phyloP scores from a whole-genome alignment of 495 filamentous ascomycete species.

The Trichocladium uniseriatum region DNA sequence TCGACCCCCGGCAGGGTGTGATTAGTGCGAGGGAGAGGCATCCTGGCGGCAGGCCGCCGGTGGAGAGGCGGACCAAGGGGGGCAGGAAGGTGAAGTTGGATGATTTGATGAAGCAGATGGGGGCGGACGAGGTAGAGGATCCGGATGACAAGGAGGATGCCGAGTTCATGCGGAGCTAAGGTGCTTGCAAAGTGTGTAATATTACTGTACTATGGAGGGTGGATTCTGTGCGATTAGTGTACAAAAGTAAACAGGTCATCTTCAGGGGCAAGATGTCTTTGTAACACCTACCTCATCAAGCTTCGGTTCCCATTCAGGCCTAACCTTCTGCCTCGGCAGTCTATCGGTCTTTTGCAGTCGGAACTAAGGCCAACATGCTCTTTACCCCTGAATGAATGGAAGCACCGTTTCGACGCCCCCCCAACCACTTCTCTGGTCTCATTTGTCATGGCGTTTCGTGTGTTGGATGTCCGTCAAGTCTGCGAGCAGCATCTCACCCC shows the following conservation, averaged over 20 bases:
- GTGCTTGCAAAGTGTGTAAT: too few relatives aligned
- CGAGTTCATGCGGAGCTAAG: slow-evolving; percentile 3
- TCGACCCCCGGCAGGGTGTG: slow-evolving; percentile 25
- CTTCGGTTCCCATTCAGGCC: not conserved
- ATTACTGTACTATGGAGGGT: too few relatives aligned
- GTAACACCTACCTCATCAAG: not conserved
- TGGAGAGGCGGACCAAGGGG: slow-evolving; percentile 45
- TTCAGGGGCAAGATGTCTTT: too few relatives aligned
- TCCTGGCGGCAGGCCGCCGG: slow-evolving; percentile 10
- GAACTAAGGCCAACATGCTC: too few relatives aligned
- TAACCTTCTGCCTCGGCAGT: slow-evolving; percentile 1
- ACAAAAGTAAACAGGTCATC: too few relatives aligned
- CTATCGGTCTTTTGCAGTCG: slow-evolving; percentile 1
- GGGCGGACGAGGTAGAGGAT: slow-evolving; percentile 20
- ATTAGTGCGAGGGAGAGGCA: slow-evolving; percentile 24
- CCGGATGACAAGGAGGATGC: slow-evolving; percentile 17
- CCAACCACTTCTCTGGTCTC: too few relatives aligned
- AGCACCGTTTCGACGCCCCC: too few relatives aligned
- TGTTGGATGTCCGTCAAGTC: too few relatives aligned
- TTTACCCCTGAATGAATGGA: too few relatives aligned
- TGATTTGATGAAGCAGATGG: slow-evolving; percentile 34
- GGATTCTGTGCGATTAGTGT: too few relatives aligned
- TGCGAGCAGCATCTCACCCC: too few relatives aligned
- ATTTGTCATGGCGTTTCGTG: too few relatives aligned
- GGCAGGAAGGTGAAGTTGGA: slow-evolving; percentile 40